phyloP scores from a whole-genome alignment of 1,139 yeast species.

The Blastobotrys arbuscula region DNA sequence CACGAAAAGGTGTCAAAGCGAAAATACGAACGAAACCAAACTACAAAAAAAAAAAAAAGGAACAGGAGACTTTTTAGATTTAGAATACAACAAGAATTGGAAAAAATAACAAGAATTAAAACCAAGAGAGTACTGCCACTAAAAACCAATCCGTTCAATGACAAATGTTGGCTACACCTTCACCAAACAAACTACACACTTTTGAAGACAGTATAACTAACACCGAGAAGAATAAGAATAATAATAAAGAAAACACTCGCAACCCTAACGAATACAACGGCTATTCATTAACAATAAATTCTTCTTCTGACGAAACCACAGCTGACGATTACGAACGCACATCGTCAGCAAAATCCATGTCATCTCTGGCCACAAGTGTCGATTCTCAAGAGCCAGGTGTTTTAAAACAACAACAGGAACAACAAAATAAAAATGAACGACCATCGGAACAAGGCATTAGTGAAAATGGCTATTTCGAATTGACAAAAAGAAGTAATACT shows the following conservation, averaged over 20 bases:
- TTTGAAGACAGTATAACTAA: background rate
- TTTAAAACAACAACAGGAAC: background rate
- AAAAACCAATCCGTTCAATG: background rate
- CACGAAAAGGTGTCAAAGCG: too few relatives aligned
- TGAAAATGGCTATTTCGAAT: conserved; percentile 3
- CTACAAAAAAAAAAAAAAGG: too few relatives aligned
- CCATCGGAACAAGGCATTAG: background rate
- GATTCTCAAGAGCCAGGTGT: conserved; percentile 16
- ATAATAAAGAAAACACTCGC: background rate
- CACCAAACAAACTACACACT: background rate
- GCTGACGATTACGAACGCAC: conserved; percentile 19
- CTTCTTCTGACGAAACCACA: conserved; percentile 15
- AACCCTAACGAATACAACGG: background rate
- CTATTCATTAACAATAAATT: conserved; percentile 5
- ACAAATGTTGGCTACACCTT: conserved; percentile 6
- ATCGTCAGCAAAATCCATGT: conserved; percentile 20
- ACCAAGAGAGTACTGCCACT: too few relatives aligned
- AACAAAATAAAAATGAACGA: background rate
- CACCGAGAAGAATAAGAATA: background rate
- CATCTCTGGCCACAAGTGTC: conserved; percentile 19
- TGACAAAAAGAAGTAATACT: background rate
- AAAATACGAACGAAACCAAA: too few relatives aligned
- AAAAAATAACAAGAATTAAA: too few relatives aligned
- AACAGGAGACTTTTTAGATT: too few relatives aligned
- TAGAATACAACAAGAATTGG: too few relatives aligned